These are phyloP conservation scores for Pholiota conissans DNA, from an alignment of 768 basidiomycete genomes.

Conservation along the genomic window DNA sequence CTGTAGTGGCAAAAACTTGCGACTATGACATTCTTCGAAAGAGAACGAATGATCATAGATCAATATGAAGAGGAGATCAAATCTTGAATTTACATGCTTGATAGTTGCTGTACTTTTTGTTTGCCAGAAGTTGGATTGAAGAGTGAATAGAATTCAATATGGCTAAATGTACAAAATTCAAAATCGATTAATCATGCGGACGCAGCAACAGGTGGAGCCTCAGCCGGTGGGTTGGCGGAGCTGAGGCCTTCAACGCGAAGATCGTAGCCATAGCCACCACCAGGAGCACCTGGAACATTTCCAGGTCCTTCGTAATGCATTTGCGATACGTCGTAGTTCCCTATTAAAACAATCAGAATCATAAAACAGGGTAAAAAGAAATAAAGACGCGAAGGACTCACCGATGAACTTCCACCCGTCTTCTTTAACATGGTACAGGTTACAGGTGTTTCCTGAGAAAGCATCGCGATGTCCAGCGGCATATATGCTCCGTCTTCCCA, in stretches of 20 bases:
- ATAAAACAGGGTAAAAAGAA: background rate
- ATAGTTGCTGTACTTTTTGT: background rate
- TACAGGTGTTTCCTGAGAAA: constrained; percentile 94
- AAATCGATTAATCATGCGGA: constrained; percentile 11
- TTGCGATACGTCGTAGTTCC: constrained; percentile 89
- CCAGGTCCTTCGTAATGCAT: constrained; percentile 91
- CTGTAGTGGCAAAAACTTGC: constrained; percentile 39
- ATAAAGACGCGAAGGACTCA: constrained; percentile 33
- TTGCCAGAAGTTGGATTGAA: background rate
- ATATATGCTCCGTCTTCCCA: constrained; percentile 91
- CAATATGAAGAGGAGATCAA: constrained; percentile 36
- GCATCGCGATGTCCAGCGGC: constrained; percentile 97
- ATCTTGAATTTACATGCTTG: background rate
- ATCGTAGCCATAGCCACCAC: constrained; percentile 81
- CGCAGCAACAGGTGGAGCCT: constrained; percentile 22
- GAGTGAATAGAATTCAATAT: constrained; percentile 13
- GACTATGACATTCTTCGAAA: constrained; percentile 44
- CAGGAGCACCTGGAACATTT: constrained; percentile 58
- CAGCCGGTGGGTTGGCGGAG: constrained; percentile 52
- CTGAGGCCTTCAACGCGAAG: constrained; percentile 60
- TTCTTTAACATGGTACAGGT: constrained; percentile 94
- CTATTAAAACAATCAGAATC: constrained; percentile 38
- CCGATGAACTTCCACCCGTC: constrained; percentile 97
- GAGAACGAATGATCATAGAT: constrained; percentile 43
- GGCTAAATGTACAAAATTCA: constrained; percentile 16